These are phyloP conservation scores for Glycine soja DNA, from an alignment of 306 rosid genomes.

Conservation along the genomic window DNA sequence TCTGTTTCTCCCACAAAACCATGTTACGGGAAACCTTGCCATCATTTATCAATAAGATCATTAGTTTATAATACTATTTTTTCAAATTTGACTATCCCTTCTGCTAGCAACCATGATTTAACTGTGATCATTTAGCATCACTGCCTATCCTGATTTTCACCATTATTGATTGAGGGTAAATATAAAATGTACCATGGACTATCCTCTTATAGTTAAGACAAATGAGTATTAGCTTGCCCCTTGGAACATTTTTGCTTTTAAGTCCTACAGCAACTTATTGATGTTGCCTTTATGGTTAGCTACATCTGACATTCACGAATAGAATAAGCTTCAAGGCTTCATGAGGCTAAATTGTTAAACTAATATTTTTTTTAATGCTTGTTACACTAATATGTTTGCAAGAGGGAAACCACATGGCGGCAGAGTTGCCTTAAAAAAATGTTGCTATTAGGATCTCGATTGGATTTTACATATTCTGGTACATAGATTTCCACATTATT, in stretches of 20 bases:
- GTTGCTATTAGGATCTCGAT: background rate
- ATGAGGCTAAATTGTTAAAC: slow-evolving; percentile 19
- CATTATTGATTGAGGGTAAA: background rate
- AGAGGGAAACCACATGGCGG: background rate
- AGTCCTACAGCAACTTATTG: too few relatives aligned
- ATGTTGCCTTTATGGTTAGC: slow-evolving; percentile 16
- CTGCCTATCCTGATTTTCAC: background rate
- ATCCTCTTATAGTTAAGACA: background rate
- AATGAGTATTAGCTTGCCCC: background rate
- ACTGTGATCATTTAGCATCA: slow-evolving; percentile 21
- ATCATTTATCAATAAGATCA: background rate
- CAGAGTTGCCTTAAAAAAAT: background rate
- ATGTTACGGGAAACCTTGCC: background rate
- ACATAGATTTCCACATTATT: background rate
- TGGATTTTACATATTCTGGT: background rate
- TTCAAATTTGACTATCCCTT: background rate
- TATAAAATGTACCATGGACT: slow-evolving; percentile 11
- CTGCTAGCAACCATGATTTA: background rate
- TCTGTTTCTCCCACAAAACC: background rate
- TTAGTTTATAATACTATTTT: background rate
- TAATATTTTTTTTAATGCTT: background rate
- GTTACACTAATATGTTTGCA: too few relatives aligned
- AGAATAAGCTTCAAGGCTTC: background rate
- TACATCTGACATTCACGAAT: background rate
- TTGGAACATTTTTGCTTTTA: background rate